Percentiles rank a stretch among this genome's conserved stretches.
Evolutionary conservation across 2,329 filamentous ascomycete genomes (phyloP).

Genomic region (Fusarium paranaense): DNA sequence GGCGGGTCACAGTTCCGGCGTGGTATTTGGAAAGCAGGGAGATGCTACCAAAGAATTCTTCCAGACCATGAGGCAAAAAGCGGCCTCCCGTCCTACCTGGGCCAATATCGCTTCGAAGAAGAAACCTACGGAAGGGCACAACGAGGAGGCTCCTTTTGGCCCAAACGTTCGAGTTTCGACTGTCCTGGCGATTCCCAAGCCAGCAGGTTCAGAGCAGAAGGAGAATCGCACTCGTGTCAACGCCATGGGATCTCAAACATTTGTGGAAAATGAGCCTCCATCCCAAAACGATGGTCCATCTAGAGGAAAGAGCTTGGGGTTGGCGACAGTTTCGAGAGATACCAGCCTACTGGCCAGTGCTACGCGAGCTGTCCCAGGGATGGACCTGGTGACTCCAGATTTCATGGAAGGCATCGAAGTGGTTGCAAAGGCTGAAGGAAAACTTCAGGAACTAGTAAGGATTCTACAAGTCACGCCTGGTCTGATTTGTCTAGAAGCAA

Average conservation of each 20-base stretch:
- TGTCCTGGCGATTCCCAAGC: neutral
- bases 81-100: conserved; percentile 12
- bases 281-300: neutral
- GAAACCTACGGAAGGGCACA: neutral
- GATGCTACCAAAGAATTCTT: conserved; percentile 19
- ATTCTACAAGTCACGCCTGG: conserved; percentile 43
- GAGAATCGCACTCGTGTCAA: neutral
- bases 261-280: no score
- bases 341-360: neutral
- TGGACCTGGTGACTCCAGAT: conserved; percentile 1
- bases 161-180: conserved; percentile 13
- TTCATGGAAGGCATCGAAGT: conserved; percentile 6
- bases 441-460: conserved; percentile 22
- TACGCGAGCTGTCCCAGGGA: conserved; percentile 13
- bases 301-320: neutral
- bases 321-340: neutral
- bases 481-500: conserved; percentile 36
- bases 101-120: conserved; percentile 15
- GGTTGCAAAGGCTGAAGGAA: conserved; percentile 16
- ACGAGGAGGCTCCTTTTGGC: conserved; percentile 17
- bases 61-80: conserved; percentile 41
- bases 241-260: neutral
- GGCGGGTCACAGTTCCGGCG: neutral
- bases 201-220: neutral
- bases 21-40: conserved; percentile 21